Evolutionary conservation across 371 early-diverging fungal species (phyloP).

Genomic region (Choanephora cucurbitarum): DNA sequence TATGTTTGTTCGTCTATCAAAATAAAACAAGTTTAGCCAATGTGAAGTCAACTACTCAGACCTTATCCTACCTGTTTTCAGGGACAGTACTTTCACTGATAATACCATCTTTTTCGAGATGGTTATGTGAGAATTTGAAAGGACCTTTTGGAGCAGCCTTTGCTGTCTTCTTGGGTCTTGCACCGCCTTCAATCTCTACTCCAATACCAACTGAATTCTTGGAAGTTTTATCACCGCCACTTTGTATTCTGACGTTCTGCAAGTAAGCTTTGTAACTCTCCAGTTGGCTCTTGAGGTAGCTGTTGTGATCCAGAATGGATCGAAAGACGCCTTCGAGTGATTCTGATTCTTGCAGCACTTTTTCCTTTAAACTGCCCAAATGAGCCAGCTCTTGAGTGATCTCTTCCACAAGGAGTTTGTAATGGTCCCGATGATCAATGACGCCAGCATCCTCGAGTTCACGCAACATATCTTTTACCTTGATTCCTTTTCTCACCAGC

Average conservation of each 20-base stretch:
- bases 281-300: slow-evolving; percentile 84
- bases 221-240: slow-evolving; percentile 55
- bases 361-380: slow-evolving; percentile 81
- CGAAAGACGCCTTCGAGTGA: slow-evolving; percentile 85
- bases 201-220: slow-evolving; percentile 50
- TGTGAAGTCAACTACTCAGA: neutral
- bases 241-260: slow-evolving; percentile 90
- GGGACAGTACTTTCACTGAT: slow-evolving; percentile 92
- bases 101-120: slow-evolving; percentile 90
- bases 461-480: slow-evolving; percentile 85
- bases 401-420: slow-evolving; percentile 81
- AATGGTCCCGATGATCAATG: slow-evolving; percentile 70
- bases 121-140: slow-evolving; percentile 80
- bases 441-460: slow-evolving; percentile 77
- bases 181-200: slow-evolving; percentile 38
- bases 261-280: slow-evolving; percentile 94
- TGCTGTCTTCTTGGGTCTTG: slow-evolving; percentile 35
- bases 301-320: slow-evolving; percentile 93
- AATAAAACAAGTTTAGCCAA: neutral
- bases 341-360: slow-evolving; percentile 73
- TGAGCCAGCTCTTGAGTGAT: slow-evolving; percentile 80
- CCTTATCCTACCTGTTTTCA: slow-evolving; percentile 60
- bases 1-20: slow-evolving; percentile 77
- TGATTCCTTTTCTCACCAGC: slow-evolving; percentile 86
- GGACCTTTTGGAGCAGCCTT: slow-evolving; percentile 56